Evolutionary conservation across 169 alveolate genomes (phyloP), one percentile per base, ranked within the genome.

Genomic region (Babesia gibsoni): DNA sequence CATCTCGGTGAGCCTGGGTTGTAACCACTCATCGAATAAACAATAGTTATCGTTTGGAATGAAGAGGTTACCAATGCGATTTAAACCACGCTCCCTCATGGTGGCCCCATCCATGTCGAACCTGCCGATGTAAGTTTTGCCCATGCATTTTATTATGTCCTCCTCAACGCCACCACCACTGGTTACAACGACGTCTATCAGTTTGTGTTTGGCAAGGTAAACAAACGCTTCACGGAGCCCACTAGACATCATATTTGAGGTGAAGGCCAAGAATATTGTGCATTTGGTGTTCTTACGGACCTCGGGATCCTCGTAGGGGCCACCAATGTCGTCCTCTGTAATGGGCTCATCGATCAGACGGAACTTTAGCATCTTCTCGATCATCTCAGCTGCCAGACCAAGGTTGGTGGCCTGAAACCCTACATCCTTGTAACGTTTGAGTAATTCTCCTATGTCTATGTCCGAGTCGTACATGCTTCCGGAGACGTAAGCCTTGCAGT

Each of bases 161-260:
- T 98, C 99, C 88, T 98, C 99, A 42, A 98, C 93, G 3, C 99
- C 99, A 2, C 99, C 99, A 22, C 98, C 98, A 6, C 99, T 93
- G 5, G 99, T 96, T 9, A 96, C 99, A 36, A 97, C 90, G 5
- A 92, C 93, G 70, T 95, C 98, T 18, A 96, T 89, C 91, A 95
- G 93, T 59, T 92, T 95, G 83, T 97, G 96, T 84, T 97, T 90
- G 53, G 96, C 97, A 67, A 93, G 72, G 83, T 89, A 92, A 18
- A 96, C 93, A 52, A 97, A 96, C 14, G 94, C 88, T 49, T 97
- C 99, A 45, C 99, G 84, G 79, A 95, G 88, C 10, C 99, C 99
- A 64, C 98, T 90, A 16, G 98, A 91, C 22, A 96, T 91, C 98
- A 96, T 95, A 70, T 97, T 97, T 42, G 98, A 95, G 27, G 99